Evolutionary conservation across 148 eudicot genomes (phyloP).

Genomic region (Silene conica): DNA sequence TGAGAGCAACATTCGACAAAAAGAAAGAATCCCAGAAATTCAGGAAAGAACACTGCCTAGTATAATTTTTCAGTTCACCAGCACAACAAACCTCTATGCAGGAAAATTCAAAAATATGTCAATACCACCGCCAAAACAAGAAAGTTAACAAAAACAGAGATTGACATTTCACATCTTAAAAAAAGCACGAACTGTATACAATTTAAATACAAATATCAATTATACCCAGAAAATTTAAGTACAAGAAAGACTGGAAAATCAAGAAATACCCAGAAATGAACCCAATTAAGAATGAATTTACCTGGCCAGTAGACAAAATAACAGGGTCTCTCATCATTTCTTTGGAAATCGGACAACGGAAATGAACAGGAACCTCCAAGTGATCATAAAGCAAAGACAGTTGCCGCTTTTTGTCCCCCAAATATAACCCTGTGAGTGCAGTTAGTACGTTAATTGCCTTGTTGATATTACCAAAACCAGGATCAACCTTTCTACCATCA

Average conservation of each 20-base stretch:
- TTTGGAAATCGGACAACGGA: conserved; percentile 60
- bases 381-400: conserved; percentile 12
- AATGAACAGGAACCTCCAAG: conserved; percentile 30
- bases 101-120: too few relatives aligned
- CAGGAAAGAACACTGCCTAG: conserved; percentile 22
- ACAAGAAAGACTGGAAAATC: neutral
- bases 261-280: neutral
- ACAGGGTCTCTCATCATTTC: conserved; percentile 80
- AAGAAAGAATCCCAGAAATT: conserved; percentile 11
- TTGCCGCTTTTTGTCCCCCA: conserved; percentile 13
- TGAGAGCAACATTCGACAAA: neutral
- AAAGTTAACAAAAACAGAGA: too few relatives aligned
- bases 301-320: conserved; percentile 59
- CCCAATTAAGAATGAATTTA: neutral
- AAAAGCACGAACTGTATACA: too few relatives aligned
- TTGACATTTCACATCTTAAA: too few relatives aligned
- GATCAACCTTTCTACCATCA: neutral
- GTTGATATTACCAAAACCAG: conserved; percentile 12
- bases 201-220: neutral
- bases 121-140: too few relatives aligned
- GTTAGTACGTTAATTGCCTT: conserved; percentile 24
- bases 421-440: conserved; percentile 19
- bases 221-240: neutral
- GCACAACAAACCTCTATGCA: too few relatives aligned
- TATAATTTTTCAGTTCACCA: neutral